Base-by-base conservation (phyloP, 192 early-diverging fungal genomes). In the Spinellus fusiger region DNA sequence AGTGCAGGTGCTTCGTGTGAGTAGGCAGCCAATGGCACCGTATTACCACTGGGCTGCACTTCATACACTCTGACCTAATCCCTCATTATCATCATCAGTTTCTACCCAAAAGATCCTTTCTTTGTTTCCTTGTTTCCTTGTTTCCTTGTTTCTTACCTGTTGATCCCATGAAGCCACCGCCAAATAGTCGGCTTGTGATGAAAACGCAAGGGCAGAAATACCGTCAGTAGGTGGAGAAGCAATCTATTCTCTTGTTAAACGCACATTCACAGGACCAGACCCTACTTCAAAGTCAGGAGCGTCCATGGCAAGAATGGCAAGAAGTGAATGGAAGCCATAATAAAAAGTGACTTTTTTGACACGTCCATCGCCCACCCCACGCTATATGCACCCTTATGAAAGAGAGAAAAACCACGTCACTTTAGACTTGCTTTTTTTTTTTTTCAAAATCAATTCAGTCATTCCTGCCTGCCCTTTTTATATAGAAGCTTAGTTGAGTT, bases 121-220 rank as follows among this genome's bases (percentile, higher is more conserved):
- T 33, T 32, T 5, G 46, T 40, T n/a, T n/a, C n/a, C n/a, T n/a
- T n/a, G n/a, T n/a, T n/a, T n/a, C n/a, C n/a, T n/a, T n/a, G n/a
- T n/a, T n/a, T n/a, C n/a, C n/a, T n/a, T n/a, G n/a, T n/a, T 56
- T 26, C 38, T 28, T 49, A 54, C 73, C 55, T 80, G 75, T 70
- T 89, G 89, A 69, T 97, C 94, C 93, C 95, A 98, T 20, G 90
- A 92, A 26, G 86, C 80, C 0, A 86, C 93, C 5, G 96, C 89
- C 31, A 98, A 74, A 29, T 83, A 85, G 59, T 97, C 90, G 12
- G 88, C 88, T 59, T 80, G 75, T 1, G 92, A 84, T 28, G 86
- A 90, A 68, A 94, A 98, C 31, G 83, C 66, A 18, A 98, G 58
- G 38, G 78, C 85, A 18, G 88, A 92, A 61, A 97, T 84, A n/a